These are phyloP conservation scores for Scedosporium boydii DNA, from an alignment of 2,329 filamentous ascomycete species.

Conservation along the genomic window DNA sequence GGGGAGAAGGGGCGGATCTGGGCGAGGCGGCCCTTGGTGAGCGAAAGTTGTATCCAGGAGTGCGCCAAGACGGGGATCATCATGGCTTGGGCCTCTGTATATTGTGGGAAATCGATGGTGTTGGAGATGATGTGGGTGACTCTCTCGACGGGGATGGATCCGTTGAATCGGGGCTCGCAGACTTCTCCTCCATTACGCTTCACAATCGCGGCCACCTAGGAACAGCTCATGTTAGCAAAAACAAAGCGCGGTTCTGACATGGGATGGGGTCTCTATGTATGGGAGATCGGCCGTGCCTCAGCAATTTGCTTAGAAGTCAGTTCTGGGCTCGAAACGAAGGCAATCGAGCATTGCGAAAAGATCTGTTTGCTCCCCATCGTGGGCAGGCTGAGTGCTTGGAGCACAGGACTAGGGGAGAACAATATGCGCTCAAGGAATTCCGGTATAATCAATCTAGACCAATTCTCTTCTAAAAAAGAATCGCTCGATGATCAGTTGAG, in stretches of 20 bases:
- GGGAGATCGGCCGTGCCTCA: conserved; percentile 21
- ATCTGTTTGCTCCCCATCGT: conserved; percentile 17
- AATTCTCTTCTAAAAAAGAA: neutral
- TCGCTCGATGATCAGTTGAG: too few species aligned
- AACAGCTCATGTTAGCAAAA: neutral
- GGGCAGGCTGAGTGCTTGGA: conserved; percentile 1
- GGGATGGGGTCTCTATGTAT: too few species aligned
- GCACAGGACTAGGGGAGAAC: neutral
- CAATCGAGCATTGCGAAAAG: conserved; percentile 33
- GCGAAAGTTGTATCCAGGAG: conserved; percentile 66
- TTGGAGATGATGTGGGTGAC: conserved; percentile 53
- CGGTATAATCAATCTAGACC: too few species aligned
- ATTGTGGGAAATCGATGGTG: conserved; percentile 87
- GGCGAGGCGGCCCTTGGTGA: conserved; percentile 59
- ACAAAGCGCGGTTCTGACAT: neutral
- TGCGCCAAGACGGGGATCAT: conserved; percentile 80
- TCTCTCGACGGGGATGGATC: conserved; percentile 35
- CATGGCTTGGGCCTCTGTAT: conserved; percentile 59
- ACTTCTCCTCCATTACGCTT: conserved; percentile 41
- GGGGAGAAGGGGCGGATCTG: conserved; percentile 81
- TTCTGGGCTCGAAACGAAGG: conserved; percentile 33
- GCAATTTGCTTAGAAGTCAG: conserved; percentile 30
- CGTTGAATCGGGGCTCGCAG: conserved; percentile 36
- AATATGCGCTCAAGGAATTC: neutral
- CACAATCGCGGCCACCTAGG: conserved; percentile 32